These are phyloP conservation scores for Suaeda aralocaspica DNA, from an alignment of 148 eudicot genomes.

Conservation along the genomic window DNA sequence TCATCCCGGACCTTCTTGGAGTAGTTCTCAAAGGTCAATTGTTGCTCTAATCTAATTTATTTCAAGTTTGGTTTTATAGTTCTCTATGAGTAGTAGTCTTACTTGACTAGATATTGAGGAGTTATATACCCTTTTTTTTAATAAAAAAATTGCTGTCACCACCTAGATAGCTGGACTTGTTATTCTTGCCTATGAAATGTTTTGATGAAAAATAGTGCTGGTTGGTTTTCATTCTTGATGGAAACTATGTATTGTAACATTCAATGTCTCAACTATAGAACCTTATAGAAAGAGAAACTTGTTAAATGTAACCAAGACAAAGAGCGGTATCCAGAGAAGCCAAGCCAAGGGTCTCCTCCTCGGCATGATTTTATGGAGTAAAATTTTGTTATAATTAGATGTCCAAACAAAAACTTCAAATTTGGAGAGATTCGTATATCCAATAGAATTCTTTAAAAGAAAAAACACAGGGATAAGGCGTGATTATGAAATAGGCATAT, in stretches of 20 bases:
- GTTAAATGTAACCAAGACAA: too few species aligned
- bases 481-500: too few species aligned
- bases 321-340: too few species aligned
- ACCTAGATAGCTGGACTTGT: not conserved
- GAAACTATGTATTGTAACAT: not conserved
- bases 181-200: not conserved
- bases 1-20: conserved; percentile 18
- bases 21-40: conserved; percentile 22
- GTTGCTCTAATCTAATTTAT: not conserved
- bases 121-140: not conserved
- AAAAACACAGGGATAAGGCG: too few species aligned
- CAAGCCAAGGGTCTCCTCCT: too few species aligned
- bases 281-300: not conserved
- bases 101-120: not conserved
- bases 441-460: too few species aligned
- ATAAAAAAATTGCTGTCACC: not conserved
- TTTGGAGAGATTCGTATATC: too few species aligned
- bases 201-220: not conserved
- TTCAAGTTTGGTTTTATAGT: not conserved
- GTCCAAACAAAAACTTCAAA: too few species aligned
- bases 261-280: not conserved
- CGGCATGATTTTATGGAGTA: too few species aligned
- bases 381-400: too few species aligned
- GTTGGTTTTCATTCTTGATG: not conserved
- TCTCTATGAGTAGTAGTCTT: not conserved